Conservation (phyloP, 257 asterid genomes). For the Parsonsia alboflavescens region DNA sequence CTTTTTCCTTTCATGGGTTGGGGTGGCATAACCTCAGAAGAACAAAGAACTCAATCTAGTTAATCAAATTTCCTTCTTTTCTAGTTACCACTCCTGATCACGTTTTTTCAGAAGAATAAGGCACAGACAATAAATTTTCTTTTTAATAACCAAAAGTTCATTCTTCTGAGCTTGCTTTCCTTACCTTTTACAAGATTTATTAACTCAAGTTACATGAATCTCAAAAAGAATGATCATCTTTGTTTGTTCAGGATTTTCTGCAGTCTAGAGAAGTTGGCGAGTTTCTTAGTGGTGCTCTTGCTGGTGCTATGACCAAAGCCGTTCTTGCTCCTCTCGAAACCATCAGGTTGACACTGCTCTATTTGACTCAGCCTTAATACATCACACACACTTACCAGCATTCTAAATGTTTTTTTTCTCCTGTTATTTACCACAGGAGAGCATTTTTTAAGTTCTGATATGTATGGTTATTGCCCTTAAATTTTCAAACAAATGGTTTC, state of each 20-base stretch:
- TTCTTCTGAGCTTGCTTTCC: not conserved
- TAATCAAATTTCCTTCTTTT: not conserved
- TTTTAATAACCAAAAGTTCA: not conserved
- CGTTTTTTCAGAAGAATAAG: too few relatives aligned
- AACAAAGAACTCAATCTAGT: not conserved
- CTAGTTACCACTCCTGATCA: not conserved
- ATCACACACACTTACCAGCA: conserved; percentile 4
- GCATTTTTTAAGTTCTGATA: not conserved
- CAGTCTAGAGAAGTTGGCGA: conserved; percentile 73
- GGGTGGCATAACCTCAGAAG: not conserved
- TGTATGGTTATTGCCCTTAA: not conserved
- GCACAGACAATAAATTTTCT: too few relatives aligned
- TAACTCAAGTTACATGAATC: not conserved
- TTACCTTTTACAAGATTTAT: not conserved
- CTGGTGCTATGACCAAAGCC: conserved; percentile 98
- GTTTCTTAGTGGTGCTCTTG: conserved; percentile 92
- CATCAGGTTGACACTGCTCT: conserved; percentile 51
- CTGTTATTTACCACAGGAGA: not conserved
- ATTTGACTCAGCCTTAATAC: not conserved
- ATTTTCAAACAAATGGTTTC: not conserved
- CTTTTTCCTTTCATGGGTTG: not conserved
- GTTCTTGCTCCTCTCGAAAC: conserved; percentile 96
- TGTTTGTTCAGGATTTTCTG: conserved; percentile 45
- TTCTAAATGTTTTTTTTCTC: not conserved
- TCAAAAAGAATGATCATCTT: not conserved